phyloP scores from a whole-genome alignment of 208 protist species.

The Leptomonas seymouri region DNA sequence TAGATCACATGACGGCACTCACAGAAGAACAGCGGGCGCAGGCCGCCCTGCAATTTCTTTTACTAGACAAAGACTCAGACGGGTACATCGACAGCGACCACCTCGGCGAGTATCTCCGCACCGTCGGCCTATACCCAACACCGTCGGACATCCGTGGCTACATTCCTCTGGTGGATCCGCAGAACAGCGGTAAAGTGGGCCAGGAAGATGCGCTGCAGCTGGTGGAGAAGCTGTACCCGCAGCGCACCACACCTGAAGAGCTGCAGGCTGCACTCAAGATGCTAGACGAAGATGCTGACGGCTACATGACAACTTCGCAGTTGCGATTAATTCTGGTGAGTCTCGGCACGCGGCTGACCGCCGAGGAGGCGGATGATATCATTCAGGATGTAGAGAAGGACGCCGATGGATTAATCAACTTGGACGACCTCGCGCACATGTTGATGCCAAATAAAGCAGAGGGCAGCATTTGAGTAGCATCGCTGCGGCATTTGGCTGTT shows the following conservation, averaged over 20 bases:
- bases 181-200: conserved; percentile 94
- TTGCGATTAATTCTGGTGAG: conserved; percentile 94
- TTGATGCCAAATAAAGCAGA: conserved; percentile 31
- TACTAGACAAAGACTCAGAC: conserved; percentile 98
- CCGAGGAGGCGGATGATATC: conserved; percentile 89
- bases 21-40: conserved; percentile 98
- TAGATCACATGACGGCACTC: conserved; percentile 49
- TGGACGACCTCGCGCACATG: conserved; percentile 84
- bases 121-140: conserved; percentile 97
- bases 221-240: conserved; percentile 70
- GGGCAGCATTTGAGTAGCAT: neutral
- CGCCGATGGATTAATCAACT: conserved; percentile 79
- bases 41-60: conserved; percentile 98
- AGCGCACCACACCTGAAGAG: conserved; percentile 63
- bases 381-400: conserved; percentile 86
- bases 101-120: conserved; percentile 98
- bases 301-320: conserved; percentile 93
- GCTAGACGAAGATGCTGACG: conserved; percentile 94
- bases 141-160: conserved; percentile 96
- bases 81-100: conserved; percentile 97
- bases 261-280: conserved; percentile 94
- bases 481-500: too few relatives aligned
- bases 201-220: conserved; percentile 85
- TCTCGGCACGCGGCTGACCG: conserved; percentile 88
- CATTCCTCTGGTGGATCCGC: conserved; percentile 96